These are phyloP conservation scores for Brassica rapa DNA, from an alignment of 345 rosid genomes.

Conservation along the genomic window DNA sequence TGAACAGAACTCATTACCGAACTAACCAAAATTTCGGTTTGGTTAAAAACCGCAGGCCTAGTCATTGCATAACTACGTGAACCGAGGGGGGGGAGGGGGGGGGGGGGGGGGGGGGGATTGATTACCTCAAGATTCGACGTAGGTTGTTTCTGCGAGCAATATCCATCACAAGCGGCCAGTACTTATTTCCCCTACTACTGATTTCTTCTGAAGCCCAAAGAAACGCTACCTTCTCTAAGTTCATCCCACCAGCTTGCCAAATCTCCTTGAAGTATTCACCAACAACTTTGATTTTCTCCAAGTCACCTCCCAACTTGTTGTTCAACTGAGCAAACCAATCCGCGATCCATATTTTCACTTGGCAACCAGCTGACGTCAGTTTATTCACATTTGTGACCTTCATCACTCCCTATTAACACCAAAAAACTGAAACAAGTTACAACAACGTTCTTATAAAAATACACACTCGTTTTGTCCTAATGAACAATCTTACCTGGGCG, in stretches of 20 bases:
- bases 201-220: constrained; percentile 93
- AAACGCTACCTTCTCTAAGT: constrained; percentile 60
- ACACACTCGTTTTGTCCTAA: too few relatives aligned
- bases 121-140: constrained; percentile 62
- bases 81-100: too few relatives aligned
- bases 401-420: constrained; percentile 62
- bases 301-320: constrained; percentile 87
- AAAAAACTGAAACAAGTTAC: too few relatives aligned
- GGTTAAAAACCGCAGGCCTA: too few relatives aligned
- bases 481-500: constrained; percentile 43
- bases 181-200: constrained; percentile 61
- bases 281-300: constrained; percentile 69
- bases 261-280: constrained; percentile 79
- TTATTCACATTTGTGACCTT: constrained; percentile 82
- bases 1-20: too few relatives aligned
- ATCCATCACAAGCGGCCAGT: constrained; percentile 97
- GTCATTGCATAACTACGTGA: too few relatives aligned
- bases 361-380: constrained; percentile 82
- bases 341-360: constrained; percentile 87
- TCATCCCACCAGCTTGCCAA: constrained; percentile 88
- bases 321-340: constrained; percentile 99
- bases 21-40: too few relatives aligned
- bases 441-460: too few relatives aligned
- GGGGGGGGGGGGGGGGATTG: too few relatives aligned
- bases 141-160: constrained; percentile 86